These are phyloP conservation scores for Boletus barrowsii DNA, from an alignment of 768 basidiomycete species.

Conservation along the genomic window DNA sequence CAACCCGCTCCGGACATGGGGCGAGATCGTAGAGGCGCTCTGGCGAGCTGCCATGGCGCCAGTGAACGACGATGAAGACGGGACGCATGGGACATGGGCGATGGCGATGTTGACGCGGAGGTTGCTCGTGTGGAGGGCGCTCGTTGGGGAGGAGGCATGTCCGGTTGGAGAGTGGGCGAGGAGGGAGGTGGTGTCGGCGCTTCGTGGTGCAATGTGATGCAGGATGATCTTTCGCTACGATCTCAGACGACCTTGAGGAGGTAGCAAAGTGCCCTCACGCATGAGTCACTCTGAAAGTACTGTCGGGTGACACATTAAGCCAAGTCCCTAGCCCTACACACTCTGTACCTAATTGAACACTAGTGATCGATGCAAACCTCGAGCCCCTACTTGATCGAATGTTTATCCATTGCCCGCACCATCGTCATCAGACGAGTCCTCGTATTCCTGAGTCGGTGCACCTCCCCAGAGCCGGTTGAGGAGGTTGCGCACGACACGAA, in stretches of 20 bases:
- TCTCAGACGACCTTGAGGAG: too few species aligned
- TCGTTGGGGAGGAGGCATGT: conserved; percentile 38
- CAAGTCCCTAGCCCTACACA: too few species aligned
- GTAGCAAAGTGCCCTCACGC: too few species aligned
- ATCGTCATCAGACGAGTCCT: conserved; percentile 23
- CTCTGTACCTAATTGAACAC: too few species aligned
- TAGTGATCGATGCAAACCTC: not conserved
- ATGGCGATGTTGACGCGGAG: conserved; percentile 57
- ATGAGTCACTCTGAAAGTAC: too few species aligned
- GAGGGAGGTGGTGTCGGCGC: conserved; percentile 9
- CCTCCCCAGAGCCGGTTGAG: conserved; percentile 58
- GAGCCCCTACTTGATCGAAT: not conserved
- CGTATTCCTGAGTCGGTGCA: conserved; percentile 18
- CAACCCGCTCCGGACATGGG: conserved; percentile 44
- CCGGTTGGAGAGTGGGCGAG: conserved; percentile 58
- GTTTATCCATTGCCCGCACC: not conserved
- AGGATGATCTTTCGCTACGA: too few species aligned
- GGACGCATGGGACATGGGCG: conserved; percentile 11
- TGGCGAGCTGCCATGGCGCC: conserved; percentile 27
- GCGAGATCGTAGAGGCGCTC: conserved; percentile 49
- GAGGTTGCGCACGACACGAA: conserved; percentile 56
- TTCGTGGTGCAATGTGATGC: not conserved
- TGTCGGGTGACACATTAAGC: too few species aligned
- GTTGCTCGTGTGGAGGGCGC: conserved; percentile 54
- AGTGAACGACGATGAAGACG: not conserved